Conservation (phyloP, 2,329 filamentous ascomycete species). For the Colletotrichum melonis region DNA sequence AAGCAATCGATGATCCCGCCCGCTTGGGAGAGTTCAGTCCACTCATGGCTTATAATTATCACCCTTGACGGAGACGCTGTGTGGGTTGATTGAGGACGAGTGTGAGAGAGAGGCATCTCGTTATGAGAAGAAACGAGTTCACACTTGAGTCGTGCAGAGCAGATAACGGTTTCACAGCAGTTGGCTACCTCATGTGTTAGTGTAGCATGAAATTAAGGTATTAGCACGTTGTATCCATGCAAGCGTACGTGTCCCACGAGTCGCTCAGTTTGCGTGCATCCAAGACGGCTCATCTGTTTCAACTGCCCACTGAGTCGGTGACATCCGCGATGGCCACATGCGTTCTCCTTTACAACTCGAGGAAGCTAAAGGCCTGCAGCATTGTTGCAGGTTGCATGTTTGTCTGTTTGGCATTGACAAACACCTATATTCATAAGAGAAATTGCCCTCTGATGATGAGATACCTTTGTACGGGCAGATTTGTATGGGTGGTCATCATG, state of each 20-base stretch:
- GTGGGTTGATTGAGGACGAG: background rate
- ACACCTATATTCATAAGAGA: background rate
- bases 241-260: constrained; percentile 6
- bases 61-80: background rate
- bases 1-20: constrained; percentile 26
- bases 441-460: background rate
- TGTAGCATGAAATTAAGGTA: constrained; percentile 9
- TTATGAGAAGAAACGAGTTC: background rate
- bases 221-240: constrained; percentile 4
- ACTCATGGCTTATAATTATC: constrained; percentile 3
- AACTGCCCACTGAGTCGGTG: constrained; percentile 13
- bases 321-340: background rate
- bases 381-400: background rate
- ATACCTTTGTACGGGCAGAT: too few relatives aligned
- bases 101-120: background rate
- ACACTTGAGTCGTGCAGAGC: constrained; percentile 5
- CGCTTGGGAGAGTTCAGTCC: constrained; percentile 6
- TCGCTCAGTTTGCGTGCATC: background rate
- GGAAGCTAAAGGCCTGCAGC: background rate
- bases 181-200: background rate
- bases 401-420: background rate
- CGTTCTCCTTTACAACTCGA: background rate
- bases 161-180: constrained; percentile 20
- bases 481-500: background rate
- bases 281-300: constrained; percentile 10